Evolutionary conservation across 495 filamentous ascomycete species (phyloP).

Genomic region (Cetradonia linearis): DNA sequence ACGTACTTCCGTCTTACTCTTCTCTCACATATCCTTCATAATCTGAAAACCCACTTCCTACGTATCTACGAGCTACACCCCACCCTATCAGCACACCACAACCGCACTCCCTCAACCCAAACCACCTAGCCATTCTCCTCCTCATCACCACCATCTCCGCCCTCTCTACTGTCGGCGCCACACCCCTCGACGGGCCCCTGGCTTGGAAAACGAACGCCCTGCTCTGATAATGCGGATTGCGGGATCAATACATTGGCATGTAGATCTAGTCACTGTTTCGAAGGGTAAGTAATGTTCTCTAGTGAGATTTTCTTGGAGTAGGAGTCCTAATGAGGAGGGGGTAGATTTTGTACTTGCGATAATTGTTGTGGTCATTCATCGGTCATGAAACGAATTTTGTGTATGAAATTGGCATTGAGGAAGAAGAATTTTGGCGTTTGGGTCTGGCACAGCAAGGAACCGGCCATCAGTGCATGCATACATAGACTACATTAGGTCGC

Average conservation of each 20-base stretch:
- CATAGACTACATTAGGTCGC: background rate
- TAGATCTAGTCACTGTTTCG: background rate
- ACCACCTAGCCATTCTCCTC: background rate
- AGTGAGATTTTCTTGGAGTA: background rate
- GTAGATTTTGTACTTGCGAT: background rate
- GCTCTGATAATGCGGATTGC: background rate
- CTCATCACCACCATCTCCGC: no score
- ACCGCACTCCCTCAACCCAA: background rate
- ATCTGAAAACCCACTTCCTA: no score
- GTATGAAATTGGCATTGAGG: no score
- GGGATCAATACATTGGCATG: background rate
- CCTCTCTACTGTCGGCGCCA: no score
- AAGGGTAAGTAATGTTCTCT: background rate
- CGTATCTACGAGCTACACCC: no score
- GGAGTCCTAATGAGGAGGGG: background rate
- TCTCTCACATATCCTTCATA: no score
- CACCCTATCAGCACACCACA: no score
- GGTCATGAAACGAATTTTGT: no score
- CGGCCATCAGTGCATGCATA: background rate
- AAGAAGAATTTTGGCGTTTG: no score
- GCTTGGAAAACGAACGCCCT: background rate
- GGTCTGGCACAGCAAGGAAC: background rate
- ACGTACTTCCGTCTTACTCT: no score
- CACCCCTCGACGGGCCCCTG: no score
- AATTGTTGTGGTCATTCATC: background rate